Conservation (phyloP, 2,329 filamentous ascomycete species). For the Phoma sp. region DNA sequence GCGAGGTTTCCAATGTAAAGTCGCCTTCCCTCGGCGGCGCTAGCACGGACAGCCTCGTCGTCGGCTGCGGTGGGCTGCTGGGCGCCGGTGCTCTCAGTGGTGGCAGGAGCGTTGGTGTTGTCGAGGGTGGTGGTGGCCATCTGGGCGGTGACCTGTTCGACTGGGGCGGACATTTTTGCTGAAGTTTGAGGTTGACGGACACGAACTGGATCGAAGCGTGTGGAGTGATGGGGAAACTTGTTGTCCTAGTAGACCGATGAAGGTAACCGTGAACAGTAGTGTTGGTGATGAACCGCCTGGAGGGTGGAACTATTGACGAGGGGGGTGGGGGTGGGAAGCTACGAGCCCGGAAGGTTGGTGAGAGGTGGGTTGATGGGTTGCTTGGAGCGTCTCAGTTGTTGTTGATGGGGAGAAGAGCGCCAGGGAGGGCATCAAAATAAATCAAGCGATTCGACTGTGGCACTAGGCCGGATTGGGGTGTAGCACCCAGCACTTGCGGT, state of each 20-base stretch:
- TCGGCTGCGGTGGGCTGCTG: constrained; percentile 74
- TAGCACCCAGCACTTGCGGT: constrained; percentile 32
- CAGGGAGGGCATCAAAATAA: constrained; percentile 38
- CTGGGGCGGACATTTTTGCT: constrained; percentile 81
- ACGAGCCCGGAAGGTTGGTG: constrained; percentile 50
- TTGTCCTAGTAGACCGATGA: constrained; percentile 50
- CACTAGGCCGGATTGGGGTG: constrained; percentile 28
- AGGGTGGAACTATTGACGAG: constrained; percentile 59
- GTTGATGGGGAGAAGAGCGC: constrained; percentile 42
- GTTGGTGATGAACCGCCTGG: constrained; percentile 52
- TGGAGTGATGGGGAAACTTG: constrained; percentile 51
- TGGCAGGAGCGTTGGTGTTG: constrained; percentile 50
- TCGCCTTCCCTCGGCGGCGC: constrained; percentile 97
- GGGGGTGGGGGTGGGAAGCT: constrained; percentile 60
- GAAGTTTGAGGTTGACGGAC: constrained; percentile 61
- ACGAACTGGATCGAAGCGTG: constrained; percentile 54
- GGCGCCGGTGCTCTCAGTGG: constrained; percentile 56
- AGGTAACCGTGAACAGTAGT: constrained; percentile 49
- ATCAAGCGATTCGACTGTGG: constrained; percentile 19
- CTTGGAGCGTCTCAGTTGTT: constrained; percentile 39
- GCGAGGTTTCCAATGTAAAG: constrained; percentile 99
- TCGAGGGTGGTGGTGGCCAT: constrained; percentile 70
- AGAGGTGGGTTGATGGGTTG: constrained; percentile 40
- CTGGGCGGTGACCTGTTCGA: constrained; percentile 78
- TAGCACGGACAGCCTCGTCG: constrained; percentile 92